Base-by-base conservation (phyloP, 2,329 filamentous ascomycete genomes). In the Diplodia mutila region DNA sequence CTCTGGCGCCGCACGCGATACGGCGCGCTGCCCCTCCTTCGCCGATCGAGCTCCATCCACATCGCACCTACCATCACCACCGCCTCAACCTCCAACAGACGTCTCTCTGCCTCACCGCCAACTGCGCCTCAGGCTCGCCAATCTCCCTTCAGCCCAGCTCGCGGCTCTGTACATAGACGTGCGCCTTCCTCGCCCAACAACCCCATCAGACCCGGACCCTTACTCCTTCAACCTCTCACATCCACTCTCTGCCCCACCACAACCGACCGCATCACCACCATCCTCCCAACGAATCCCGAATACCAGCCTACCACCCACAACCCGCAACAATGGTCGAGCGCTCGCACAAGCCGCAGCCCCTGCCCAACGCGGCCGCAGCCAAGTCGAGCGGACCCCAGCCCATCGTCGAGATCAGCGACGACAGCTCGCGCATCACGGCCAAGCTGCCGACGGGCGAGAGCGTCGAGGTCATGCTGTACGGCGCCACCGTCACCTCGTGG, bases 401-500 rank as follows among this genome's bases (percentile, higher is more conserved):
- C 39, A 88, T 90, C 71, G 91, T 97, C 75, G 87, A 87, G 77
- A 89, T 94, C 75, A 87, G 89, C 32, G 86, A 91, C 73, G 87
- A 88, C 76, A 89, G 89, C 79, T 86, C 86, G 69, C 88, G 87
- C 69, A 90, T 98, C 63, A 86, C 87, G n/a, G 94, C 94, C 39
- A 86, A 85, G 34, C 87, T 98, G 52, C 92, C 93, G 48, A 91
- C 92, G 0, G 94, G 94, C 72, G 94, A 98, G 82, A 92, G 88
- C 66, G 87, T 97, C 72, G 89, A 93, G 71, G 85, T 99, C 46
- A 85, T 97, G 69, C 88, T 98, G n/a, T 91, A 91, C 75, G 95
- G 95, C 68, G 95, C 95, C 12, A 98, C 94, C 0, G 91, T 99
- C 57, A 89, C 91, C 68, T 95, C 91, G 80, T 99, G 95, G 95